Evolutionary conservation across 768 basidiomycete genomes (phyloP).

Genomic region (Candolleomyces efflorescens): DNA sequence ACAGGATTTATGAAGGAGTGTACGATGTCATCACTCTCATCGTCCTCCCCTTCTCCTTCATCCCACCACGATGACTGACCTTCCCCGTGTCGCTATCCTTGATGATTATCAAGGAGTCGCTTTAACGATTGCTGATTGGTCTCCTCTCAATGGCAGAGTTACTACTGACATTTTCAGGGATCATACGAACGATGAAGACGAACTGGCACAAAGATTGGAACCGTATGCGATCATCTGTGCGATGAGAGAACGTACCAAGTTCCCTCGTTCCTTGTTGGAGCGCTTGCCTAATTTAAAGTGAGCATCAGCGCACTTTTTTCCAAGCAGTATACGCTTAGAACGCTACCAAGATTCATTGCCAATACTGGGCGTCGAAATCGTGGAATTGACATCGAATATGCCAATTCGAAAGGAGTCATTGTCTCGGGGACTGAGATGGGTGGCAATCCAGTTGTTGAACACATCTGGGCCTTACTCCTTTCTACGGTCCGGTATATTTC

Average conservation of each 20-base stretch:
- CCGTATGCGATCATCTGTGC: constrained; percentile 56
- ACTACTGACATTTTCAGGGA: constrained; percentile 46
- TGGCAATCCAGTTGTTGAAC: constrained; percentile 51
- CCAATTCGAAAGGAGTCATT: not conserved
- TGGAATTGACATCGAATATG: not conserved
- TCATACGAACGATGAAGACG: constrained; percentile 48
- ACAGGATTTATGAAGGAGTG: too few relatives aligned
- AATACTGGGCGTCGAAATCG: not conserved
- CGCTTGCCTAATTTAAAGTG: constrained; percentile 53
- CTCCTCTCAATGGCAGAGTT: constrained; percentile 31
- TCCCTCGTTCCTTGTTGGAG: constrained; percentile 44
- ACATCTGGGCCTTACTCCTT: constrained; percentile 58
- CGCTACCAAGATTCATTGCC: not conserved
- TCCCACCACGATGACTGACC: not conserved
- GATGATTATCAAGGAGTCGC: constrained; percentile 60
- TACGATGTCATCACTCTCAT: too few relatives aligned
- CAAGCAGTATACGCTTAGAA: not conserved
- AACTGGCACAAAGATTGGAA: constrained; percentile 42
- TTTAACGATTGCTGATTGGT: constrained; percentile 52
- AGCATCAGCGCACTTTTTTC: not conserved
- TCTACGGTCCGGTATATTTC: not conserved
- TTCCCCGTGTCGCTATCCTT: constrained; percentile 45
- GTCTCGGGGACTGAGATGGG: constrained; percentile 41
- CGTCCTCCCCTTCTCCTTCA: too few relatives aligned
- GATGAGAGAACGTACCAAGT: constrained; percentile 65